Conservation (phyloP, 2,329 filamentous ascomycete species). For the Alternaria brassicicola region DNA sequence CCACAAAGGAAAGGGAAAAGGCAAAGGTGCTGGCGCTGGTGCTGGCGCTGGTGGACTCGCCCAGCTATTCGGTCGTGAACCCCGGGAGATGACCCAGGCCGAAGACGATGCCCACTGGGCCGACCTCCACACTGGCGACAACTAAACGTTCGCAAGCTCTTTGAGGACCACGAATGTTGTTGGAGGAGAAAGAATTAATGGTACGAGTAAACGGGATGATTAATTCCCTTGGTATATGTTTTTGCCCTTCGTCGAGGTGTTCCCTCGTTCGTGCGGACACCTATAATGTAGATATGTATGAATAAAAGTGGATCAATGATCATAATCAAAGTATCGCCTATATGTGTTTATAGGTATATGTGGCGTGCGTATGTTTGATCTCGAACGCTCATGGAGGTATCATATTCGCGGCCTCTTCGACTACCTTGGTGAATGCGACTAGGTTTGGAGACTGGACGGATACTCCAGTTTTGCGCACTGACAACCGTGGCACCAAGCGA, state of each 20-base stretch:
- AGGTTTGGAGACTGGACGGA: too few relatives aligned
- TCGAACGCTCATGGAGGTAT: not conserved
- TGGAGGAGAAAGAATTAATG: not conserved
- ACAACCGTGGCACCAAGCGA: too few relatives aligned
- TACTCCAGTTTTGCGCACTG: too few relatives aligned
- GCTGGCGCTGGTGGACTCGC: not conserved
- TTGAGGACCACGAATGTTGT: not conserved
- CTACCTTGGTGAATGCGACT: too few relatives aligned
- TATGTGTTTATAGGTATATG: not conserved
- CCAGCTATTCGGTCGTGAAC: not conserved
- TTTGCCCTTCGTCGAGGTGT: not conserved
- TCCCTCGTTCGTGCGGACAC: not conserved
- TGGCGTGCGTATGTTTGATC: not conserved
- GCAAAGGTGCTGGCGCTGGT: constrained; percentile 1
- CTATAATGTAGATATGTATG: not conserved
- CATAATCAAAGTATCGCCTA: not conserved
- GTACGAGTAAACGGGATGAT: not conserved
- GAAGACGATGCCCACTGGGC: not conserved
- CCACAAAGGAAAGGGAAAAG: constrained; percentile 16
- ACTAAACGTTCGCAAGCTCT: not conserved
- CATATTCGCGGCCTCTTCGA: too few relatives aligned
- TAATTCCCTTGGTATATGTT: constrained; percentile 1
- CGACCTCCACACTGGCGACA: not conserved
- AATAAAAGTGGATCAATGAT: not conserved
- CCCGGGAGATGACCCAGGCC: not conserved